Evolutionary conservation across 441 rosid species (phyloP).

Genomic region (Croton laevigatus): DNA sequence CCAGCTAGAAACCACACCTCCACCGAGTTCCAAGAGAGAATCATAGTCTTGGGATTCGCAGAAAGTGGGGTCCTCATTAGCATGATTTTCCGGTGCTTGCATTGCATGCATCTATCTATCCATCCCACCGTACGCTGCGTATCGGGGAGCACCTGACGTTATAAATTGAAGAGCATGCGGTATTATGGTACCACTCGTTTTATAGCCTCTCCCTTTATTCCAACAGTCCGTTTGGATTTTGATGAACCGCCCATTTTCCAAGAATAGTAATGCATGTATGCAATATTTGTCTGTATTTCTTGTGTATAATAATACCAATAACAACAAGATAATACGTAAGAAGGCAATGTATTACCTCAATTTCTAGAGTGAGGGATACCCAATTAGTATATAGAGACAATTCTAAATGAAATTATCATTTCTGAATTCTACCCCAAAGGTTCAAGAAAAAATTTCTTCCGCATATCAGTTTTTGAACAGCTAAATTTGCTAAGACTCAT

Average conservation of each 20-base stretch:
- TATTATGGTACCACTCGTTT: background rate
- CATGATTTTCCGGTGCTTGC: slow-evolving; percentile 32
- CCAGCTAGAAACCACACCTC: slow-evolving; percentile 53
- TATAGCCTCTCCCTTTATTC: background rate
- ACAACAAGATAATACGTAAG: no score
- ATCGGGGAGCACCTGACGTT: slow-evolving; percentile 6
- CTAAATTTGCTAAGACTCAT: no score
- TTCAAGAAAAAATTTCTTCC: no score
- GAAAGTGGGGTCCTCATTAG: slow-evolving; percentile 20
- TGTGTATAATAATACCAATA: no score
- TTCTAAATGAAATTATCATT: no score
- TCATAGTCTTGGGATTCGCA: slow-evolving; percentile 38
- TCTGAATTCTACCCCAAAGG: no score
- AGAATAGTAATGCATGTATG: no score
- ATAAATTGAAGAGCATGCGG: background rate
- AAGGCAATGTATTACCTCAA: no score
- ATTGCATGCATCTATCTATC: slow-evolving; percentile 18
- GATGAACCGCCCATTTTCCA: background rate
- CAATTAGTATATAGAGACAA: no score
- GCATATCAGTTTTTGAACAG: no score
- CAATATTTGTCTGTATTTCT: no score
- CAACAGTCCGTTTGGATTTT: background rate
- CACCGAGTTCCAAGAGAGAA: slow-evolving; percentile 39
- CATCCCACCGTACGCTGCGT: slow-evolving; percentile 16
- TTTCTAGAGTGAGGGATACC: no score